Percentiles rank a stretch among this genome's conserved stretches.
phyloP scores from a whole-genome alignment of 1,284 basidiomycete species.

The Cystobasidium pallidum region DNA sequence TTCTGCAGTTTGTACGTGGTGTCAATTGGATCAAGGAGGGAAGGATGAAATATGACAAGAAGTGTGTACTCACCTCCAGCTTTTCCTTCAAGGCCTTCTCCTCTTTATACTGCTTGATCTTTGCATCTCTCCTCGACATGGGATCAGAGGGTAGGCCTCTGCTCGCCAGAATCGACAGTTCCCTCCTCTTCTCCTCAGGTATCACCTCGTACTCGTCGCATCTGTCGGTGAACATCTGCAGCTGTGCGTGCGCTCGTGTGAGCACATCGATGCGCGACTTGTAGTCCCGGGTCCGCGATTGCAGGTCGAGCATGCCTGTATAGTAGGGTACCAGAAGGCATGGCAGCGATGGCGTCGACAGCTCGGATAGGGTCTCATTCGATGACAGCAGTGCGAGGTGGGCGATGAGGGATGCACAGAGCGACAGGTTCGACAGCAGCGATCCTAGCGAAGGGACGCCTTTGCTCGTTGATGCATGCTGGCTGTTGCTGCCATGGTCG shows the following conservation, averaged over 20 bases:
- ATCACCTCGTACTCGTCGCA: constrained; percentile 73
- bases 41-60: background rate
- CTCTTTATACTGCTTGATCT: constrained; percentile 81
- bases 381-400: constrained; percentile 75
- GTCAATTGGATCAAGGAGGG: background rate
- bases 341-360: constrained; percentile 75
- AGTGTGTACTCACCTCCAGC: constrained; percentile 64
- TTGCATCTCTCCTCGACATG: constrained; percentile 72
- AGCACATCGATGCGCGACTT: constrained; percentile 67
- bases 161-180: constrained; percentile 22
- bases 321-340: constrained; percentile 79
- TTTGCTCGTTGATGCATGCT: constrained; percentile 3
- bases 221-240: constrained; percentile 63
- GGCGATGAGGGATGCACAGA: constrained; percentile 54
- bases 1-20: background rate
- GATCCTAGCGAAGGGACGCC: background rate
- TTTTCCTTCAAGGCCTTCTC: constrained; percentile 66
- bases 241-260: constrained; percentile 67
- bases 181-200: constrained; percentile 64
- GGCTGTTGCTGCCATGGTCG: background rate
- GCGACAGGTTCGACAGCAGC: constrained; percentile 24
- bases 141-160: constrained; percentile 61
- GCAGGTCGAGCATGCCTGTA: constrained; percentile 70
- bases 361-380: constrained; percentile 82
- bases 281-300: constrained; percentile 65